Conservation (phyloP, 2,329 filamentous ascomycete species). For the Phaeosphaeria sp. region DNA sequence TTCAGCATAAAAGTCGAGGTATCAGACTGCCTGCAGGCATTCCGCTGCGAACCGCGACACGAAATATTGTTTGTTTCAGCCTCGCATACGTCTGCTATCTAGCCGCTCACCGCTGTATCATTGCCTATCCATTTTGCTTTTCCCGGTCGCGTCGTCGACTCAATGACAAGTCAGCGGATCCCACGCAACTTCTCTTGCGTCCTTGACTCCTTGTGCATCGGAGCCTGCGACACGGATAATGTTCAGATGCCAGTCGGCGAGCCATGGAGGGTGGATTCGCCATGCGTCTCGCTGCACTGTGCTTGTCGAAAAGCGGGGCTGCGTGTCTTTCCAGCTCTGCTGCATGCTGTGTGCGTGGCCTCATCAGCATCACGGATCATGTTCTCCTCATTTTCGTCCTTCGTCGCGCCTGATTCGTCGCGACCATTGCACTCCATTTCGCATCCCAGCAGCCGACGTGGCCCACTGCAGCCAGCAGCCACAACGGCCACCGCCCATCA, state of each 20-base stretch:
- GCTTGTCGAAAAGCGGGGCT: conserved; percentile 18
- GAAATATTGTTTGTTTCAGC: conserved; percentile 16
- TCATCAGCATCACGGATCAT: conserved; percentile 11
- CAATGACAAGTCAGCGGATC: conserved; percentile 17
- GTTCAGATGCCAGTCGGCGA: conserved; percentile 1
- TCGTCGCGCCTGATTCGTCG: conserved; percentile 6
- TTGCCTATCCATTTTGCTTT: neutral
- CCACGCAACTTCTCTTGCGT: conserved; percentile 2
- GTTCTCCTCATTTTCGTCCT: neutral
- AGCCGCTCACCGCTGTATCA: neutral
- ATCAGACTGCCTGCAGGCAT: conserved; percentile 3
- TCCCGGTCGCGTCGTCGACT: neutral
- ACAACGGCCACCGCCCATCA: conserved; percentile 4
- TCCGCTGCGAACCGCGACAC: conserved; percentile 3
- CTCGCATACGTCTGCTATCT: conserved; percentile 8
- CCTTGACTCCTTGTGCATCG: neutral
- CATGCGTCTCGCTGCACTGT: conserved; percentile 22
- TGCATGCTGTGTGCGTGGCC: conserved; percentile 18
- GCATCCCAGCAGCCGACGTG: conserved; percentile 10
- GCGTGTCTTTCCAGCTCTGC: conserved; percentile 14
- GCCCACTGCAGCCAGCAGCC: conserved; percentile 1
- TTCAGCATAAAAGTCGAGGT: neutral
- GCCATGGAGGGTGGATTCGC: conserved; percentile 25
- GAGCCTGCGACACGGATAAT: conserved; percentile 1
- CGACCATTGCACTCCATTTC: conserved; percentile 9